These are phyloP conservation scores for Withania somnifera DNA, from an alignment of 305 asterid genomes.

Conservation along the genomic window DNA sequence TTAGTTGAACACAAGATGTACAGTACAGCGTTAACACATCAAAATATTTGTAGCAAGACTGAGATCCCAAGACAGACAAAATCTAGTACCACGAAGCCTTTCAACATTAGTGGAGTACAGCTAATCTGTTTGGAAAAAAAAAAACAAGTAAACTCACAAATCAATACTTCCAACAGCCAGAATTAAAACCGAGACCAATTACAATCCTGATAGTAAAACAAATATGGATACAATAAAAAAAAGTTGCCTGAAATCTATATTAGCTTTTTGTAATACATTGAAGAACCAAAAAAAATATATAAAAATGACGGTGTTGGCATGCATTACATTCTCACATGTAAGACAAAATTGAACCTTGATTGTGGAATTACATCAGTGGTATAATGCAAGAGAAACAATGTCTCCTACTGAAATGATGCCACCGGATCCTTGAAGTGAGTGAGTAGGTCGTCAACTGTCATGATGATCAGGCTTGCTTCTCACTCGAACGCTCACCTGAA, in stretches of 20 bases:
- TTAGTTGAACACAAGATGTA: not conserved
- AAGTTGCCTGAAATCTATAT: not conserved
- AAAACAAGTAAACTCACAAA: not conserved
- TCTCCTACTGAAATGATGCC: slow-evolving; percentile 19
- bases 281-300: not conserved
- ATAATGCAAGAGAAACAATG: too few relatives aligned
- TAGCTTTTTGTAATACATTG: not conserved
- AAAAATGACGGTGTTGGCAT: not conserved
- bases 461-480: slow-evolving; percentile 17
- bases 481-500: slow-evolving; percentile 33
- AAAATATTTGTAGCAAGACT: not conserved
- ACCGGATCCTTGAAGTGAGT: slow-evolving; percentile 16
- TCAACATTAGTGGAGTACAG: not conserved
- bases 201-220: not conserved
- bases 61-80: not conserved
- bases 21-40: not conserved
- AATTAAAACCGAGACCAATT: not conserved
- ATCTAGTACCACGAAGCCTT: not conserved
- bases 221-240: not conserved
- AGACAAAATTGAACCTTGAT: not conserved
- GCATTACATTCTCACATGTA: not conserved
- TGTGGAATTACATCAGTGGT: not conserved
- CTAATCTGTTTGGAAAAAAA: too few relatives aligned
- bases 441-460: slow-evolving; percentile 21
- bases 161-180: not conserved